Percentiles rank a stretch among this genome's conserved stretches.
These are phyloP conservation scores for Funneliformis mosseae DNA, from an alignment of 192 early-diverging fungal genomes.

Conservation along the genomic window DNA sequence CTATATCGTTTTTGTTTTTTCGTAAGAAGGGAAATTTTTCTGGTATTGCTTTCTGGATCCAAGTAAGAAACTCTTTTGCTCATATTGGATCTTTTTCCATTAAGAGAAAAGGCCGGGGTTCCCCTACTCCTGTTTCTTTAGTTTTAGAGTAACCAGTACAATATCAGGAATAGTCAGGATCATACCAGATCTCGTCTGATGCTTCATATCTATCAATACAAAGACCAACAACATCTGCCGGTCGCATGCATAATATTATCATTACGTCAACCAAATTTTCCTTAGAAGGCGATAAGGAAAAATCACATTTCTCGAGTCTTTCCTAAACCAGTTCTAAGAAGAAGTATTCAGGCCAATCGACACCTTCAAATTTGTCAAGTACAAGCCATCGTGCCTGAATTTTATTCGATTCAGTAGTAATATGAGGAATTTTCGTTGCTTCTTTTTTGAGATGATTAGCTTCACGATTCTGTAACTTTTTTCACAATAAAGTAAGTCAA, in stretches of 20 bases:
- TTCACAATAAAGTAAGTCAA: constrained; percentile 9
- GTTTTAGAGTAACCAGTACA: too few species aligned
- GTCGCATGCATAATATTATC: constrained; percentile 22
- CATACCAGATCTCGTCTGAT: too few species aligned
- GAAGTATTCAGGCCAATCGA: neutral
- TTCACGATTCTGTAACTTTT: neutral
- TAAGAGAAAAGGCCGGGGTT: too few species aligned
- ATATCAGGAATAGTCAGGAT: too few species aligned
- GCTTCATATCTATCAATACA: constrained; percentile 13
- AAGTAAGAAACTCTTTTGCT: too few species aligned
- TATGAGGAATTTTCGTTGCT: neutral
- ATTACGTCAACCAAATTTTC: too few species aligned
- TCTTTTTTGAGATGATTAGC: constrained; percentile 7
- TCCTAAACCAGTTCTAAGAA: neutral
- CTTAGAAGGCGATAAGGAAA: neutral
- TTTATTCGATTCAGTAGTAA: too few species aligned
- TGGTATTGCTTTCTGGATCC: too few species aligned
- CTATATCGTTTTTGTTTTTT: neutral
- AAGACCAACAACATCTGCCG: constrained; percentile 6
- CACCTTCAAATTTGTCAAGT: too few species aligned
- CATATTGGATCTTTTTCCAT: too few species aligned
- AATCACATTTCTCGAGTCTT: neutral
- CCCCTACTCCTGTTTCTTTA: too few species aligned
- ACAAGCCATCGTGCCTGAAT: too few species aligned
- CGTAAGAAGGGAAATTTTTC: neutral